phyloP scores from a whole-genome alignment of 768 basidiomycete genomes.

The Rhizopogon sp. region DNA sequence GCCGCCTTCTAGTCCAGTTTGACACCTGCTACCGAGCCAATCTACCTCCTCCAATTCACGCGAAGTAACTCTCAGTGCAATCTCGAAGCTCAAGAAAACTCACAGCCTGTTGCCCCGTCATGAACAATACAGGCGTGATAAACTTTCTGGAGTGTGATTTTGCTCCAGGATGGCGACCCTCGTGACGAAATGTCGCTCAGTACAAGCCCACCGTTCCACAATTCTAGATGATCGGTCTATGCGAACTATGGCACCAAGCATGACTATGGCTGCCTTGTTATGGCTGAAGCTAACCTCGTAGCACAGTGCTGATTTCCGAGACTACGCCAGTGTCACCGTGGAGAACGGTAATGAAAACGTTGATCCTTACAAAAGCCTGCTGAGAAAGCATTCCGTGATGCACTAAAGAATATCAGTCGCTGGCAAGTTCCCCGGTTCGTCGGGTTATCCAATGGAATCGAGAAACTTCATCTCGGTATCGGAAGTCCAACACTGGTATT shows the following conservation, averaged over 20 bases:
- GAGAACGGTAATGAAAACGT: conserved; percentile 60
- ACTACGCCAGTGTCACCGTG: conserved; percentile 74
- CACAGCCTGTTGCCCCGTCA: conserved; percentile 76
- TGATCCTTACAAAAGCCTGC: no score
- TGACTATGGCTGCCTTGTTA: conserved; percentile 59
- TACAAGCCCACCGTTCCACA: conserved; percentile 63
- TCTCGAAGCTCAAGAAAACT: conserved; percentile 42
- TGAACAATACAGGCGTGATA: conserved; percentile 63
- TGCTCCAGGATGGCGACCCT: conserved; percentile 66
- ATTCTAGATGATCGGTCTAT: conserved; percentile 85
- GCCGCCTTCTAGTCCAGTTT: conserved; percentile 64
- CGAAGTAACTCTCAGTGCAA: conserved; percentile 51
- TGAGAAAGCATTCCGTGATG: no score
- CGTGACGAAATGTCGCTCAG: conserved; percentile 65
- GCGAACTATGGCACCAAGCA: conserved; percentile 76
- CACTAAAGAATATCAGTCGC: no score
- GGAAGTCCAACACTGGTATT: no score
- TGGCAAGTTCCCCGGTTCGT: no score
- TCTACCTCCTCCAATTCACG: conserved; percentile 43
- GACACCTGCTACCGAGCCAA: conserved; percentile 36
- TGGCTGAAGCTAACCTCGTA: no score
- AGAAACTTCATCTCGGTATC: no score
- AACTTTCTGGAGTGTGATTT: conserved; percentile 37
- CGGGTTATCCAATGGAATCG: no score
- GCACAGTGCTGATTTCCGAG: conserved; percentile 76